These are phyloP conservation scores for Gliomastix tumulicola DNA, from an alignment of 2,329 filamentous ascomycete genomes.

Conservation along the genomic window DNA sequence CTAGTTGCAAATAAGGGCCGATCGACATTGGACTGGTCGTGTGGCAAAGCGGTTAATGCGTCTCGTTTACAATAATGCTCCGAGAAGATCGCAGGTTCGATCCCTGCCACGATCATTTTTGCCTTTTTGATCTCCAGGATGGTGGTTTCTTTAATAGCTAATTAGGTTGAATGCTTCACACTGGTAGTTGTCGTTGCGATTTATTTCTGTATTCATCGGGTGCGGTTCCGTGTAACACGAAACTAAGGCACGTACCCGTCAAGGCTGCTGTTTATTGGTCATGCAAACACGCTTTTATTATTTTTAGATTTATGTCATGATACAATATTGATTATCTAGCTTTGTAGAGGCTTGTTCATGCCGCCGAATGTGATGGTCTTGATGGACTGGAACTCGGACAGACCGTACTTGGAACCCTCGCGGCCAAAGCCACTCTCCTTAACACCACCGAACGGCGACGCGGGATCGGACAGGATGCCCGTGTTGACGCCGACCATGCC, in stretches of 20 bases:
- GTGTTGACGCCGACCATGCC: constrained; percentile 87
- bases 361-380: constrained; percentile 57
- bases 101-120: constrained; percentile 11
- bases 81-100: constrained; percentile 14
- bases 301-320: background rate
- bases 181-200: too few relatives aligned
- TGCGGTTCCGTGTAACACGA: background rate
- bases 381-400: constrained; percentile 67
- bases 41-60: constrained; percentile 9
- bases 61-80: constrained; percentile 9
- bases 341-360: constrained; percentile 48
- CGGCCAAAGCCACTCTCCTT: constrained; percentile 77
- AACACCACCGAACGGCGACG: constrained; percentile 67
- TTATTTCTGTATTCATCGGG: too few relatives aligned
- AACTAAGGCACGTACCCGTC: too few relatives aligned
- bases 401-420: constrained; percentile 71
- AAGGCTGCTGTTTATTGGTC: background rate
- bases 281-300: too few relatives aligned
- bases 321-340: constrained; percentile 13
- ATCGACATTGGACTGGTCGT: constrained; percentile 4
- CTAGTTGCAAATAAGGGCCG: too few relatives aligned
- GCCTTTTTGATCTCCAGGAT: background rate
- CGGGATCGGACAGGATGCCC: constrained; percentile 54
- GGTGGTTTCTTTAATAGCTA: background rate
- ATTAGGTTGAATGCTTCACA: background rate